Evolutionary conservation across 352 stramenopile species (phyloP).

Genomic region (Globisporangium uncinulatum): DNA sequence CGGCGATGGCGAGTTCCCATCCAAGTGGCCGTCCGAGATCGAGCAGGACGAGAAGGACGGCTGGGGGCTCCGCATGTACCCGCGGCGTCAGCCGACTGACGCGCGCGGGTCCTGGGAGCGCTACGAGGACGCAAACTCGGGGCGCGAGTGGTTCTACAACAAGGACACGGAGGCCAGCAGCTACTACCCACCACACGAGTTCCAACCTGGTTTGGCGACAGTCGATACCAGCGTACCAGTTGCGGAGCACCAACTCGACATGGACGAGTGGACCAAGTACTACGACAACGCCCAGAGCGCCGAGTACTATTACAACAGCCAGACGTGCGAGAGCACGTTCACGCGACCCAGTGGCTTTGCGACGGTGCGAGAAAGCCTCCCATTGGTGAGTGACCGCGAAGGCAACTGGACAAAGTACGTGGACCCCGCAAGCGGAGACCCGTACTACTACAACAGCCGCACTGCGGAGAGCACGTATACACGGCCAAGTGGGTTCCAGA

Average conservation of each 20-base stretch:
- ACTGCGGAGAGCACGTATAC: slow-evolving; percentile 69
- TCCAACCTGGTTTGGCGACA: neutral
- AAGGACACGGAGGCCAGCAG: slow-evolving; percentile 46
- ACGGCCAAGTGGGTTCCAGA: slow-evolving; percentile 19
- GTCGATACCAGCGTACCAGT: neutral
- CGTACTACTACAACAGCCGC: slow-evolving; percentile 49
- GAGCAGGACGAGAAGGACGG: slow-evolving; percentile 83
- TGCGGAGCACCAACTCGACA: neutral
- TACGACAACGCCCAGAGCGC: slow-evolving; percentile 48
- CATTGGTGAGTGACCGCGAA: neutral
- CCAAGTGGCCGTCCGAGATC: slow-evolving; percentile 86
- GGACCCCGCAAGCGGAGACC: neutral
- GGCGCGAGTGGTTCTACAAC: slow-evolving; percentile 72
- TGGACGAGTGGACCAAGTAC: slow-evolving; percentile 50
- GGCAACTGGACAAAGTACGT: neutral
- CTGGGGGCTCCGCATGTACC: slow-evolving; percentile 61
- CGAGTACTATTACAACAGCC: slow-evolving; percentile 78
- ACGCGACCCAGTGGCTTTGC: slow-evolving; percentile 24
- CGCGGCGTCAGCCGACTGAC: slow-evolving; percentile 35
- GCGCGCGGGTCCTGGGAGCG: slow-evolving; percentile 47
- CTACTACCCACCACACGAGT: slow-evolving; percentile 35
- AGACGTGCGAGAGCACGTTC: slow-evolving; percentile 67
- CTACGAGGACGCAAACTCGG: slow-evolving; percentile 42
- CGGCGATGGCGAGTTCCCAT: slow-evolving; percentile 86
- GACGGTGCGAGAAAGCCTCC: slow-evolving; percentile 4